Conservation (phyloP, 805 yeast genomes). For the Ogataea angusta region DNA sequence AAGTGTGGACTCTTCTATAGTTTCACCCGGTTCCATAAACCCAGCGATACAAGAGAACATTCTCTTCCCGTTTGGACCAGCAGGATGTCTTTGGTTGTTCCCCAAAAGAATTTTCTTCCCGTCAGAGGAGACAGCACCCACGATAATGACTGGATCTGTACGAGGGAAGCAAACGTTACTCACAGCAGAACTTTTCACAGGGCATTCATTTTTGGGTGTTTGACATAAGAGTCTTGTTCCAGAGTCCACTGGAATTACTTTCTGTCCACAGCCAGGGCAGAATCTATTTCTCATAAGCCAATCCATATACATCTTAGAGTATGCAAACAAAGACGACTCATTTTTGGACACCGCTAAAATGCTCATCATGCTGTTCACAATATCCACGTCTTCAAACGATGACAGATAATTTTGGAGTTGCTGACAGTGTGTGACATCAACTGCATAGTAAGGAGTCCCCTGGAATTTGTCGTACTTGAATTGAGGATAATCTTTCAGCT, state of each 20-base stretch:
- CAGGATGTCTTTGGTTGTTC: conserved; percentile 58
- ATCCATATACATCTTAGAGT: conserved; percentile 79
- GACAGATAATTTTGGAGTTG: conserved; percentile 14
- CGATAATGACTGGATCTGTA: conserved; percentile 84
- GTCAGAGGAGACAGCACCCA: conserved; percentile 65
- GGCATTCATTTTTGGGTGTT: conserved; percentile 19
- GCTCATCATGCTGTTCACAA: conserved; percentile 17
- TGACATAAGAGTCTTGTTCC: conserved; percentile 60
- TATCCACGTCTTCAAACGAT: conserved; percentile 4
- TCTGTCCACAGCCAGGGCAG: conserved; percentile 85
- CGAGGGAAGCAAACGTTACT: conserved; percentile 88
- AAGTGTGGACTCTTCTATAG: conserved; percentile 80
- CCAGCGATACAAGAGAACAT: conserved; percentile 92
- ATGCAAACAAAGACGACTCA: conserved; percentile 71
- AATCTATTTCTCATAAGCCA: conserved; percentile 73
- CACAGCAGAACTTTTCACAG: conserved; percentile 44
- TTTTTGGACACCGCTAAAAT: conserved; percentile 24
- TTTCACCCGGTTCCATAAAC: conserved; percentile 92
- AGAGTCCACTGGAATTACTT: conserved; percentile 58
- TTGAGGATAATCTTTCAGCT: conserved; percentile 3
- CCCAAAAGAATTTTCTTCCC: conserved; percentile 68
- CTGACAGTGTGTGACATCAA: conserved; percentile 46
- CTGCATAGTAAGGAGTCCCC: conserved; percentile 65
- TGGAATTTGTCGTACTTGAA: conserved; percentile 37
- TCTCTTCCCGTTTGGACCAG: conserved; percentile 24